phyloP scores from a whole-genome alignment of 805 yeast species.

The Kuraishia capsulata region DNA sequence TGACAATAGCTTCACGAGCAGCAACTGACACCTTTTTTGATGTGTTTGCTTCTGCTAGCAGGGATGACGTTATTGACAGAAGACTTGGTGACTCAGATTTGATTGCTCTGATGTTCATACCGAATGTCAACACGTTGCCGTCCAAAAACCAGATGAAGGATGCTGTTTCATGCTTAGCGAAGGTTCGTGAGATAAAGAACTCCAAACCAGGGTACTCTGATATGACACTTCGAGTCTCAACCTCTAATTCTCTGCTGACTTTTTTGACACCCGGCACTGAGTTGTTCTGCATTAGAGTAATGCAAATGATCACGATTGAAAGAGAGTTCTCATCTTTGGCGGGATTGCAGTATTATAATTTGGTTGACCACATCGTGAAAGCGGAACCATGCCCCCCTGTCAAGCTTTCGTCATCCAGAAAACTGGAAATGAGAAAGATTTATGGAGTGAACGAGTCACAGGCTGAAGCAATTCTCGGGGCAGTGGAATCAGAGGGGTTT shows the following conservation, averaged over 20 bases:
- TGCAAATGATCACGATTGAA: conserved; percentile 87
- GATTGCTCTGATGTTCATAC: conserved; percentile 50
- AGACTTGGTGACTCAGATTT: conserved; percentile 70
- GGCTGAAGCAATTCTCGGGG: conserved; percentile 78
- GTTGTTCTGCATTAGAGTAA: conserved; percentile 61
- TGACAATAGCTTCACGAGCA: conserved; percentile 71
- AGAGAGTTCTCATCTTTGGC: conserved; percentile 82
- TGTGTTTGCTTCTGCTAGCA: conserved; percentile 65
- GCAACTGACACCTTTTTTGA: conserved; percentile 84
- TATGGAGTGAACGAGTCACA: conserved; percentile 79
- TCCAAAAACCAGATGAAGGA: neutral
- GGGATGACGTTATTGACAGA: conserved; percentile 36
- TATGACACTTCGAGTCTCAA: conserved; percentile 59
- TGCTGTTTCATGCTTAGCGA: conserved; percentile 56
- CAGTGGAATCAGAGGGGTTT: conserved; percentile 64
- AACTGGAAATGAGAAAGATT: conserved; percentile 31
- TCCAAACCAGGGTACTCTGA: conserved; percentile 63
- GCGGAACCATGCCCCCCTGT: conserved; percentile 51
- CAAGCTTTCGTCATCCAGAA: conserved; percentile 24
- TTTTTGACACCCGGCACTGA: conserved; percentile 55
- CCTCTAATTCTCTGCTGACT: conserved; percentile 40
- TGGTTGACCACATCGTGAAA: conserved; percentile 52
- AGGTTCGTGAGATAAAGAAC: conserved; percentile 63
- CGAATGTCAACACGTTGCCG: conserved; percentile 17
- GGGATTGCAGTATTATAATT: conserved; percentile 76